These are phyloP conservation scores for Podaxis sp. DNA, from an alignment of 768 basidiomycete species.

Conservation along the genomic window DNA sequence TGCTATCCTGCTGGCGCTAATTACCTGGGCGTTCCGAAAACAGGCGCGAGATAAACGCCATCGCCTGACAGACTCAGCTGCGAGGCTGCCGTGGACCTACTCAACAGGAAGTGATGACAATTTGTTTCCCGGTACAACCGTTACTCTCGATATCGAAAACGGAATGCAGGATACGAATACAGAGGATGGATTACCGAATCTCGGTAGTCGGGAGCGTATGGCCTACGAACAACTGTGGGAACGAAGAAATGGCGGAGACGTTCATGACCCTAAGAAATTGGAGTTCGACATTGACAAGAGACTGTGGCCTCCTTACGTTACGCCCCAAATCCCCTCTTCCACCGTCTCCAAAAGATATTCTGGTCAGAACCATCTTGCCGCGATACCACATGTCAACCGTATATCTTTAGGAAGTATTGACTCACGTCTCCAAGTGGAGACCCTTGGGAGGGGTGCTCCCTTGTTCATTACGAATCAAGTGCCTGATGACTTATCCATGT, in stretches of 20 bases:
- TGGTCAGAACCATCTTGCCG: not conserved
- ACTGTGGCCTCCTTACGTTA: constrained; percentile 15
- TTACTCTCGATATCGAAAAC: constrained; percentile 18
- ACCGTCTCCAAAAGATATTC: constrained; percentile 19
- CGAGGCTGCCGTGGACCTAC: constrained; percentile 28
- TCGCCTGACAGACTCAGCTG: constrained; percentile 27
- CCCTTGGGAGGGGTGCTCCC: constrained; percentile 1
- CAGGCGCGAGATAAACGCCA: constrained; percentile 27
- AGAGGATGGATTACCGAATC: constrained; percentile 18
- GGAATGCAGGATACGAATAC: constrained; percentile 7
- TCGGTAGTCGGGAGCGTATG: constrained; percentile 22
- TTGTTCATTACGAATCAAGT: constrained; percentile 7
- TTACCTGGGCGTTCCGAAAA: constrained; percentile 45
- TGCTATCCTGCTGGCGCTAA: constrained; percentile 40
- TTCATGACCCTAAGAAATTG: constrained; percentile 35
- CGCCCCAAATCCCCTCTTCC: constrained; percentile 18
- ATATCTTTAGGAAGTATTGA: constrained; percentile 5
- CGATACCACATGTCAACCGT: not conserved
- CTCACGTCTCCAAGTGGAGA: constrained; percentile 2
- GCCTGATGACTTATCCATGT: constrained; percentile 3
- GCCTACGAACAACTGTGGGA: constrained; percentile 28
- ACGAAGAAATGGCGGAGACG: constrained; percentile 36
- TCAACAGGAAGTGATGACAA: constrained; percentile 16
- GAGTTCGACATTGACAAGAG: constrained; percentile 20
- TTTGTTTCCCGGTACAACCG: constrained; percentile 18